These are phyloP conservation scores for Allium fistulosum DNA, from an alignment of 106 monocot genomes.

Conservation along the genomic window DNA sequence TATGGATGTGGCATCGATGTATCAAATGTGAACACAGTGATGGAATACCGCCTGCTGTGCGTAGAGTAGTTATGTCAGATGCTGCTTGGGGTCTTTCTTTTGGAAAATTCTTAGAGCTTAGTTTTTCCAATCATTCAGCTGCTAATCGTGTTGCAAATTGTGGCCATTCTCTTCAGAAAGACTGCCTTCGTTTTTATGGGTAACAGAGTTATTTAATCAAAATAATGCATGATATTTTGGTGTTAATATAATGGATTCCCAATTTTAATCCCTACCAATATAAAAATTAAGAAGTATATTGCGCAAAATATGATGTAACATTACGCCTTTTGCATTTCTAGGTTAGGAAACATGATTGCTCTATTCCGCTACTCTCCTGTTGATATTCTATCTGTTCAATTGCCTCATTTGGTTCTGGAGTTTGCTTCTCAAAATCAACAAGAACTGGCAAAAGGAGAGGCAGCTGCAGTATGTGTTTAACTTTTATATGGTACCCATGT, in stretches of 20 bases:
- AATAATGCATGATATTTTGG: no score
- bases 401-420: slow-evolving; percentile 66
- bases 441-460: slow-evolving; percentile 56
- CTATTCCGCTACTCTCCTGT: slow-evolving; percentile 77
- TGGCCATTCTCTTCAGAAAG: slow-evolving; percentile 92
- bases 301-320: no score
- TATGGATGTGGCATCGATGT: slow-evolving; percentile 99
- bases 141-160: slow-evolving; percentile 88
- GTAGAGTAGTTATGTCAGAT: slow-evolving; percentile 87
- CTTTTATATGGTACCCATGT: neutral
- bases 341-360: slow-evolving; percentile 90
- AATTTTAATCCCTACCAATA: no score
- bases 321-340: slow-evolving; percentile 4
- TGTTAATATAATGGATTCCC: no score
- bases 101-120: slow-evolving; percentile 97
- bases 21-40: slow-evolving; percentile 54
- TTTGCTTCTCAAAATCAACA: slow-evolving; percentile 36
- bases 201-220: slow-evolving; percentile 11
- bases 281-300: no score
- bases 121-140: slow-evolving; percentile 78
- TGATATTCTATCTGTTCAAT: slow-evolving; percentile 65
- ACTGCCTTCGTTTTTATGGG: slow-evolving; percentile 96
- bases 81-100: slow-evolving; percentile 96
- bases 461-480: slow-evolving; percentile 36
- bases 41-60: slow-evolving; percentile 75